Percentiles rank a stretch among this genome's conserved stretches.
Conservation (phyloP, 208 protist genomes). For the Phytomonas francai region DNA sequence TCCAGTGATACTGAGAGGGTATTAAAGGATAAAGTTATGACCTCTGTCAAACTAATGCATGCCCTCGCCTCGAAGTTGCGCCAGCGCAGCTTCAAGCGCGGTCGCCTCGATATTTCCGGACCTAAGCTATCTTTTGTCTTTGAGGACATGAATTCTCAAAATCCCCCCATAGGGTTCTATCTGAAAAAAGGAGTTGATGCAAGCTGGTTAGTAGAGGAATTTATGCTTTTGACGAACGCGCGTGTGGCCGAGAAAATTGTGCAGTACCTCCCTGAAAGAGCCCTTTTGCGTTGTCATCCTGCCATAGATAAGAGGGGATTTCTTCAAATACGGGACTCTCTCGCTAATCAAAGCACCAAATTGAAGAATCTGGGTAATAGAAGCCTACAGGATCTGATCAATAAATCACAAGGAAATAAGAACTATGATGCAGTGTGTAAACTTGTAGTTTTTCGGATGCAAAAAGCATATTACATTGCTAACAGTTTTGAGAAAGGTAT, state of each 20-base stretch:
- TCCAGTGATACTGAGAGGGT: constrained; percentile 10
- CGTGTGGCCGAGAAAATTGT: constrained; percentile 83
- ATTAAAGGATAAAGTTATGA: constrained; percentile 24
- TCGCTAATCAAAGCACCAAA: constrained; percentile 24
- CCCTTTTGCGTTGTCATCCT: constrained; percentile 76
- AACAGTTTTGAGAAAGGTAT: constrained; percentile 32
- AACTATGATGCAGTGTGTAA: constrained; percentile 45
- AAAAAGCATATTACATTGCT: constrained; percentile 70
- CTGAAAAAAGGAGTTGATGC: constrained; percentile 50
- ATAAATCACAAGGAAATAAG: constrained; percentile 17
- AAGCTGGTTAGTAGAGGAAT: constrained; percentile 91
- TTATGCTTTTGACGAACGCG: constrained; percentile 89
- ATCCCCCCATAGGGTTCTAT: constrained; percentile 39
- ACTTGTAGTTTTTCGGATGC: constrained; percentile 68
- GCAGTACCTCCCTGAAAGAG: constrained; percentile 68
- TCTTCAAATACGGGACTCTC: constrained; percentile 14
- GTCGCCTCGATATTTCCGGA: constrained; percentile 54
- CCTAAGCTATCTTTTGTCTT: constrained; percentile 49
- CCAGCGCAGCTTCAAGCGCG: constrained; percentile 28
- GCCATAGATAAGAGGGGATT: constrained; percentile 43
- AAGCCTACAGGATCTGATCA: constrained; percentile 40
- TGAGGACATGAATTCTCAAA: constrained; percentile 15
- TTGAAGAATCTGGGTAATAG: constrained; percentile 31
- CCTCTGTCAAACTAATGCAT: constrained; percentile 46
- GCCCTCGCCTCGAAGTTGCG: constrained; percentile 54